Evolutionary conservation across 352 stramenopile genomes (phyloP).

Genomic region (Pythium dissotocum): DNA sequence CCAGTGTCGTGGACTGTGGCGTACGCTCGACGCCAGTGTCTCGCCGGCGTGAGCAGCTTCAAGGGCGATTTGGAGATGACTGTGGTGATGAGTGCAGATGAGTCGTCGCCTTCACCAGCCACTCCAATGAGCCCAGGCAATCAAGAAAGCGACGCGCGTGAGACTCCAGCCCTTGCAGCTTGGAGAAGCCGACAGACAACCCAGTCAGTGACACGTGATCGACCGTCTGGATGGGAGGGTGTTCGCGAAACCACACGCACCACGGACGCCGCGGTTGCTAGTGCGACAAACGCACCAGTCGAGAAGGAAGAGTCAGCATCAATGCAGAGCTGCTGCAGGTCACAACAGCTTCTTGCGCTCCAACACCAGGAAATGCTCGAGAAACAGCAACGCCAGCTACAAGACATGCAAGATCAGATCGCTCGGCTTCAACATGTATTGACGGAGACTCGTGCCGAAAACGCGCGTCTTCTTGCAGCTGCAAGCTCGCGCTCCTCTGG

Average conservation of each 20-base stretch:
- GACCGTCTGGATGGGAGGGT: background rate
- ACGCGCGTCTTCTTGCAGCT: constrained; percentile 18
- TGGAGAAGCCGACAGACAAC: background rate
- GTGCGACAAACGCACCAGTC: background rate
- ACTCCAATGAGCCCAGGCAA: background rate
- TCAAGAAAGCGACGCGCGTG: background rate
- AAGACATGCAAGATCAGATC: constrained; percentile 78
- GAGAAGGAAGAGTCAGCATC: background rate
- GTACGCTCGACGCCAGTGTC: constrained; percentile 40
- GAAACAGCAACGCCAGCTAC: constrained; percentile 69
- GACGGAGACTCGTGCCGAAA: constrained; percentile 28
- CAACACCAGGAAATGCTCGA: constrained; percentile 81
- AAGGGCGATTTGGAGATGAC: constrained; percentile 48
- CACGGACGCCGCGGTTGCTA: background rate
- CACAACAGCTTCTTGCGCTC: constrained; percentile 63
- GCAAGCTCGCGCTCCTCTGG: constrained; percentile 12
- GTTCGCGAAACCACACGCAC: background rate
- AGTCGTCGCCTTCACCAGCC: background rate
- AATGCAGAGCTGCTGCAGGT: constrained; percentile 48
- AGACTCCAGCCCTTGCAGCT: background rate
- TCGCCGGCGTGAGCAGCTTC: constrained; percentile 62
- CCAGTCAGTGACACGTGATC: background rate
- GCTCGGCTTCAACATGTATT: constrained; percentile 49
- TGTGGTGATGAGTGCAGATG: constrained; percentile 26
- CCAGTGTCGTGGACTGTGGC: constrained; percentile 41